phyloP scores from a whole-genome alignment of 2,329 filamentous ascomycete genomes.

The Fusarium vanettenii region DNA sequence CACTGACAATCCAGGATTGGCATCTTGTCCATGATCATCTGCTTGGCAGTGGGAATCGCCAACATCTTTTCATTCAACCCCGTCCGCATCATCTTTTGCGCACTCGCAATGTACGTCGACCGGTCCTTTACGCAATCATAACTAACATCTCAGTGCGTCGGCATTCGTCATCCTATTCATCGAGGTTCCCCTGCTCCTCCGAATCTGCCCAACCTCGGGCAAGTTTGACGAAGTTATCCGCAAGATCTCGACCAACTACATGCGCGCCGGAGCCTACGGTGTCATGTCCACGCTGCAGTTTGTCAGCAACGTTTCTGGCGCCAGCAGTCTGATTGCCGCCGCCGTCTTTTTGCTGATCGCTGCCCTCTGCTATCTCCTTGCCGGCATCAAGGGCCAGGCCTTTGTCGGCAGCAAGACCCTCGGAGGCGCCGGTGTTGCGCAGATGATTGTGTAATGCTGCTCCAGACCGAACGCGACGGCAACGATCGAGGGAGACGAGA shows the following conservation, averaged over 20 bases:
- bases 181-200: conserved; percentile 92
- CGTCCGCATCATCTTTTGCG: conserved; percentile 63
- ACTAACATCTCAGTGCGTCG: conserved; percentile 64
- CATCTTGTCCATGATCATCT: conserved; percentile 77
- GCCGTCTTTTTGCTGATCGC: conserved; percentile 85
- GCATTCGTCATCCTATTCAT: conserved; percentile 83
- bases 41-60: conserved; percentile 75
- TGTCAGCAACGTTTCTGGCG: conserved; percentile 74
- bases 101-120: conserved; percentile 63
- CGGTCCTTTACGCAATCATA: not conserved
- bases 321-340: conserved; percentile 84
- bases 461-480: not conserved
- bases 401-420: conserved; percentile 96
- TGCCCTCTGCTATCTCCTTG: conserved; percentile 82
- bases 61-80: conserved; percentile 70
- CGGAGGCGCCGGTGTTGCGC: conserved; percentile 90
- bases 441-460: conserved; percentile 88
- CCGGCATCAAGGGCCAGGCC: conserved; percentile 83
- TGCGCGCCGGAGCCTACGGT: conserved; percentile 88
- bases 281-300: conserved; percentile 87
- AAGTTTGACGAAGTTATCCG: conserved; percentile 92
- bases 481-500: not conserved
- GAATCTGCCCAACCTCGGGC: conserved; percentile 95
- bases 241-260: conserved; percentile 94
- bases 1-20: conserved; percentile 65